Evolutionary conservation across 768 basidiomycete species (phyloP).

Genomic region (Pulveroboletus sp.): DNA sequence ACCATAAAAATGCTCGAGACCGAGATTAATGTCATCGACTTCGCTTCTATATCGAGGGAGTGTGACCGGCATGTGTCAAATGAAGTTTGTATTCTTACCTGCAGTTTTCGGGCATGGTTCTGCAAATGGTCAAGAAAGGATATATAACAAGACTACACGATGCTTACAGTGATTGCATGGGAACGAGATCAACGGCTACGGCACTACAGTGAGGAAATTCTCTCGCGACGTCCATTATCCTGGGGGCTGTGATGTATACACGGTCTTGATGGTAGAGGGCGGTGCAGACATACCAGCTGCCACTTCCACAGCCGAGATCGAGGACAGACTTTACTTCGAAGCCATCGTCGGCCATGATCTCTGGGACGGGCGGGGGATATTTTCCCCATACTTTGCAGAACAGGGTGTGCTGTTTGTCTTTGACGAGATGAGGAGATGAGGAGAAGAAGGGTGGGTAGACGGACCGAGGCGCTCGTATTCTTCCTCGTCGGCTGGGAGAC

Average conservation of each 20-base stretch:
- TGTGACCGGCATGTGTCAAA: conserved; percentile 4
- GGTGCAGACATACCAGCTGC: conserved; percentile 55
- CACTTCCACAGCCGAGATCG: conserved; percentile 80
- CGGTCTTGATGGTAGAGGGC: neutral
- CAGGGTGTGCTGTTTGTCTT: conserved; percentile 69
- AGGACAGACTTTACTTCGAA: conserved; percentile 61
- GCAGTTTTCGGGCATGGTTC: conserved; percentile 67
- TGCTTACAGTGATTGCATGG: conserved; percentile 70
- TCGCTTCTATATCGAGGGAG: conserved; percentile 54
- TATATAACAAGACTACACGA: conserved; percentile 2
- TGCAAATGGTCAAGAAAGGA: conserved; percentile 29
- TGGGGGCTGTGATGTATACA: conserved; percentile 28
- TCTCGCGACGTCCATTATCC: conserved; percentile 73
- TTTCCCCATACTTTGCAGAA: conserved; percentile 65
- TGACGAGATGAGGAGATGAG: conserved; percentile 10
- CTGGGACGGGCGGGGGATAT: conserved; percentile 56
- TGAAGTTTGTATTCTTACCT: conserved; percentile 41
- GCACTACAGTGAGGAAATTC: conserved; percentile 68
- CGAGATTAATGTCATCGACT: conserved; percentile 82
- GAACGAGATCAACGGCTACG: conserved; percentile 78
- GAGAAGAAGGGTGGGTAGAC: conserved; percentile 18
- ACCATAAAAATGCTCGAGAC: conserved; percentile 77
- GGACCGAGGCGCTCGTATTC: conserved; percentile 68
- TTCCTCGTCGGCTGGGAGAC: conserved; percentile 75
- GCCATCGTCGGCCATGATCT: conserved; percentile 58